A percentile compares a stretch with the other conserved stretches of the same genome.
phyloP scores from a whole-genome alignment of 768 basidiomycete species.

The Mrakia gelida region DNA sequence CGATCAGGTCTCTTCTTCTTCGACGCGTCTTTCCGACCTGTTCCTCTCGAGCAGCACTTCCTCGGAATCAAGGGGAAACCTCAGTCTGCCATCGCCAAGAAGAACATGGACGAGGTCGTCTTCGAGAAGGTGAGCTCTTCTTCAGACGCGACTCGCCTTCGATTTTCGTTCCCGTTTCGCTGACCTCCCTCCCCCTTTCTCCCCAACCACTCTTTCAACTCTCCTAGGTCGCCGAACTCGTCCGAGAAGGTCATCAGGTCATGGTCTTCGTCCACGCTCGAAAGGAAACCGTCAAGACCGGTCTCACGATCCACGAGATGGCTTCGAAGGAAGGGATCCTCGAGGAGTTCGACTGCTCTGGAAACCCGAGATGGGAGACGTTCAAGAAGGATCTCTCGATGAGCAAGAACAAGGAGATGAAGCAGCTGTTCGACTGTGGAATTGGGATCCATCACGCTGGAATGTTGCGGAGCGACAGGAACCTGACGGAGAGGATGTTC shows the following conservation, averaged over 20 bases:
- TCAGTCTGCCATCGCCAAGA: conserved; percentile 64
- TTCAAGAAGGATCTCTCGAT: conserved; percentile 73
- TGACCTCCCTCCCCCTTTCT: neutral
- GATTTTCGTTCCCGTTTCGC: conserved; percentile 78
- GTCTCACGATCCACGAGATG: conserved; percentile 71
- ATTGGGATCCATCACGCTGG: conserved; percentile 80
- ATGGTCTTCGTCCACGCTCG: conserved; percentile 99
- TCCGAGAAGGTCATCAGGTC: conserved; percentile 89
- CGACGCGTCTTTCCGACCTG: conserved; percentile 92
- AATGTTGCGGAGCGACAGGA: conserved; percentile 90
- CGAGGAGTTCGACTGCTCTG: conserved; percentile 74
- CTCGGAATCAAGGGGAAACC: conserved; percentile 87
- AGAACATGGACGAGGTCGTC: conserved; percentile 79
- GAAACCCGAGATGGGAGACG: conserved; percentile 69
- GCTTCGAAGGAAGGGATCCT: conserved; percentile 63
- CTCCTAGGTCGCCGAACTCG: conserved; percentile 65
- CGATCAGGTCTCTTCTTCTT: conserved; percentile 86
- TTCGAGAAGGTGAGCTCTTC: conserved; percentile 61
- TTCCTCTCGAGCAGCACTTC: conserved; percentile 96
- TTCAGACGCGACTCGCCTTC: neutral
- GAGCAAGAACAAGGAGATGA: conserved; percentile 95
- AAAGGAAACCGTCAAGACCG: conserved; percentile 95
- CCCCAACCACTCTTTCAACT: neutral
- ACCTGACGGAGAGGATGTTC: conserved; percentile 92
- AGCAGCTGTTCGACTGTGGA: conserved; percentile 79